Evolutionary conservation across 441 rosid genomes (phyloP), one percentile per base, ranked within the genome.

Genomic region (Erodium texanum): DNA sequence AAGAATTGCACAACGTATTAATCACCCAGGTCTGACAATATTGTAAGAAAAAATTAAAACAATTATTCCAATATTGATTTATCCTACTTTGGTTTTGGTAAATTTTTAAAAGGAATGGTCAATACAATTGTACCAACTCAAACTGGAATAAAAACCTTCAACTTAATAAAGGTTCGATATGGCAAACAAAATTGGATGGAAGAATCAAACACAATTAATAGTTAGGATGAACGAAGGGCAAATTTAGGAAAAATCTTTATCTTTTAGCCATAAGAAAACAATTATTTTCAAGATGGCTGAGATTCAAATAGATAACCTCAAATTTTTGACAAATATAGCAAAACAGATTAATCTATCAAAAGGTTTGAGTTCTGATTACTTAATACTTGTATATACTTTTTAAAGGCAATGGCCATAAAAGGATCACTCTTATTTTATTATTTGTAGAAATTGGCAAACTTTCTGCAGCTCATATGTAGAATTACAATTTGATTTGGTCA

Each of bases 1-100:
- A 27, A 63, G 5, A 38, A 27, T 63, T 63, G 29, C 22, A 63
- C 20, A 24, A 73, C 58, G 19, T 45, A 45, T 15, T 45, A n/a
- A n/a, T n/a, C 12, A 45, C 5, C n/a, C 52, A 45, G 14, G 52
- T 16, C 52, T 45, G 16, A 45, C 5, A 45, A 45, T 45, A 45
- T 45, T 14, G n/a, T 14, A 45, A 12, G 52, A 45, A 45, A 16
- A 45, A 45, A 3, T 14, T 45, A 12, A 12, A 45, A 43, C 14
- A 15, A 43, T 43, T 43, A 43, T 43, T 43, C 3, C 15, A 43
- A 43, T 15, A 43, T n/a, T 2, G 50, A 15, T 12, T 43, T 5
- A 43, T 11, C 50, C 11, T 43, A 43, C 1, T 43, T 43, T 43
- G 50, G 9, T 43, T 43, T 43, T 36, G 50, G 50, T 43, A 5